Conservation (phyloP, 805 yeast species). For the Sungouiella blattae region DNA sequence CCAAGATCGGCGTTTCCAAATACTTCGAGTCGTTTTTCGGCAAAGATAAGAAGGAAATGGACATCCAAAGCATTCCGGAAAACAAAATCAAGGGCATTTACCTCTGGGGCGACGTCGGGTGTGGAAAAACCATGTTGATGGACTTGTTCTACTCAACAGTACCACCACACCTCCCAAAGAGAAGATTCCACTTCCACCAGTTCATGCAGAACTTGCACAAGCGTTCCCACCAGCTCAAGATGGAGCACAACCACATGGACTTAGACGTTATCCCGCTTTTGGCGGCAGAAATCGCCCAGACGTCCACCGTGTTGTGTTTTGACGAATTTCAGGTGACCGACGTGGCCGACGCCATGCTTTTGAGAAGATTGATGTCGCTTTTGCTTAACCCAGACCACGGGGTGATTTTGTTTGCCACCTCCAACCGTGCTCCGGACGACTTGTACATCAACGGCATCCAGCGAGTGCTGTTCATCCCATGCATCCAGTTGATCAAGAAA, state of each 20-base stretch:
- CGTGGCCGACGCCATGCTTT: conserved; percentile 97
- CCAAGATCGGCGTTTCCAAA: conserved; percentile 43
- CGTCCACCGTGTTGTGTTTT: conserved; percentile 79
- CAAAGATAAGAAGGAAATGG: not conserved
- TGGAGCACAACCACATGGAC: conserved; percentile 52
- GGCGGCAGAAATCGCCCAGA: conserved; percentile 78
- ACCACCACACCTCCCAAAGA: conserved; percentile 72
- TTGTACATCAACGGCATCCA: conserved; percentile 92
- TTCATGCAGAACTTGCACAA: conserved; percentile 95
- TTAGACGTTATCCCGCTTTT: conserved; percentile 79
- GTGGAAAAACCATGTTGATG: conserved; percentile 98
- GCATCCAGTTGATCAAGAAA: conserved; percentile 73
- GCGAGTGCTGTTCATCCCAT: conserved; percentile 86
- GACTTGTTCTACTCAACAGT: conserved; percentile 86
- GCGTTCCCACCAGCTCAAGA: conserved; percentile 71
- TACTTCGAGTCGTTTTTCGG: conserved; percentile 24
- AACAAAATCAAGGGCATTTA: conserved; percentile 73
- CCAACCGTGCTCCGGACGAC: conserved; percentile 93
- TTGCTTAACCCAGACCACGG: conserved; percentile 77
- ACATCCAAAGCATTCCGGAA: conserved; percentile 19
- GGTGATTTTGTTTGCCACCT: conserved; percentile 84
- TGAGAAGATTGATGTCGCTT: conserved; percentile 67
- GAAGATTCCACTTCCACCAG: conserved; percentile 89
- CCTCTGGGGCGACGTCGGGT: conserved; percentile 95
- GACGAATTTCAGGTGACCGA: conserved; percentile 98